Evolutionary conservation across 2,329 filamentous ascomycete genomes (phyloP), one percentile per base, ranked within the genome.

Genomic region (Alternaria brassicicola): DNA sequence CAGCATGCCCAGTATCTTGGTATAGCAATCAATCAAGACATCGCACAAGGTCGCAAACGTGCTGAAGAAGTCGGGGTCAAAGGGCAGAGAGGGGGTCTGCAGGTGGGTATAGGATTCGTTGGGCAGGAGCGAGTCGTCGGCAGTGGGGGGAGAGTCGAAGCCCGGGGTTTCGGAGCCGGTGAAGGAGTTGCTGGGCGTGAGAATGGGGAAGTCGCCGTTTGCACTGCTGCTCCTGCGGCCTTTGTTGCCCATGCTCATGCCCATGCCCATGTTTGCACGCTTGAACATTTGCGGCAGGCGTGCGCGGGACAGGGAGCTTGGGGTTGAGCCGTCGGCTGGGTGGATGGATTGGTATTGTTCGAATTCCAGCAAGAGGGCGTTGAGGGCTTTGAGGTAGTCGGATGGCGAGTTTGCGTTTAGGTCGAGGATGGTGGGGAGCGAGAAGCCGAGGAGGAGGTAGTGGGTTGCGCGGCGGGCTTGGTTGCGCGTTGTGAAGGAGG

Each of bases 11-110:
- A 96, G 81, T 26, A 99, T 86, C 53, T 88, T 87, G 33, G 88
- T 88, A 79, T 99, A 99, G 71, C 89, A 92, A 76, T 98, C 95
- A 69, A 97, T 96, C 61, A 99, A 81, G 3, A 96, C 92, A 74
- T 99, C 95, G 80, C 95, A 98, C 6, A 99, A 83, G 12, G 95
- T 97, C 13, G 93, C 90, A 79, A 98, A 98, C 0, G 93, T 97
- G 80, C 96, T 93, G 77, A 94, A 95, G 72, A 97, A 99, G 78
- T 99, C 95, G 0, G 95, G 95, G 64, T 98, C 93, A 73, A 99
- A 99, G 0, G 95, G 95, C 46, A 99, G 80, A 15, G 88, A 89
- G 0, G 95, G 95, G n/a, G 94, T 98, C 19, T 97, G 84, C 2
- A 99, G 83, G 75, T 94, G 89, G 0, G 88, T 87, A 76, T 97